These are phyloP conservation scores for Chaetomium fimeti DNA, from an alignment of 495 filamentous ascomycete species.

Conservation along the genomic window DNA sequence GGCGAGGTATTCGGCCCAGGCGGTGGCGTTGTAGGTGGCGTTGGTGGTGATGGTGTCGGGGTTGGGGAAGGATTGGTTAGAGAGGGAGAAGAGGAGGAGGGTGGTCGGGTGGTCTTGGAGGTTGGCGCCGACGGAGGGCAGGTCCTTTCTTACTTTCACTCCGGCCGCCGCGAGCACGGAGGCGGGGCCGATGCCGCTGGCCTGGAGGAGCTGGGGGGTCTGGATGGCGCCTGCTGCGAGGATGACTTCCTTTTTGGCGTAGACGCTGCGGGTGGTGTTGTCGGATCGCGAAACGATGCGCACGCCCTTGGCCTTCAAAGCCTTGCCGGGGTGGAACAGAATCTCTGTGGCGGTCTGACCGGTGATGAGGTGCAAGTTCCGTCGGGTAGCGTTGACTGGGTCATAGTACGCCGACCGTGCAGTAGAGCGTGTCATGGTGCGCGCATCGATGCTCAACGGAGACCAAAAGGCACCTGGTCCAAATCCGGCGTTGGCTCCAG, in stretches of 20 bases:
- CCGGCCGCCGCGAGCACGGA: slow-evolving; percentile 43
- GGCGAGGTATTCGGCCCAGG: slow-evolving; percentile 31
- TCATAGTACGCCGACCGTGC: slow-evolving; percentile 35
- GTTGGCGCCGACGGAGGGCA: slow-evolving; percentile 54
- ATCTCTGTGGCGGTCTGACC: slow-evolving; percentile 31
- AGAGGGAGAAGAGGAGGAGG: slow-evolving; percentile 27
- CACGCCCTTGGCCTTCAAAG: slow-evolving; percentile 25
- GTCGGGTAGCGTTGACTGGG: slow-evolving; percentile 24
- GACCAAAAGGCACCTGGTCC: slow-evolving; percentile 28
- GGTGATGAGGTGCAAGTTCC: slow-evolving; percentile 28
- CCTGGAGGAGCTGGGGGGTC: slow-evolving; percentile 55
- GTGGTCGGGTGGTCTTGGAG: slow-evolving; percentile 49
- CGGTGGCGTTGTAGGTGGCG: slow-evolving; percentile 28
- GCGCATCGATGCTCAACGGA: slow-evolving; percentile 26
- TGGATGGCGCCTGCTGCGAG: slow-evolving; percentile 54
- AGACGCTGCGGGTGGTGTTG: slow-evolving; percentile 20
- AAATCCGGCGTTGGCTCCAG: slow-evolving; percentile 18
- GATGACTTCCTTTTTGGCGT: slow-evolving; percentile 46
- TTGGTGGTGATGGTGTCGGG: slow-evolving; percentile 31
- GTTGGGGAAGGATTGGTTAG: slow-evolving; percentile 33
- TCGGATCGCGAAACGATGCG: slow-evolving; percentile 23
- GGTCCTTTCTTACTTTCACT: slow-evolving; percentile 46
- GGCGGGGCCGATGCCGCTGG: slow-evolving; percentile 52
- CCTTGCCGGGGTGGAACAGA: slow-evolving; percentile 22
- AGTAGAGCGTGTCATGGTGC: slow-evolving; percentile 27